phyloP scores from a whole-genome alignment of 2,329 filamentous ascomycete species.

The Apiospora sp. region DNA sequence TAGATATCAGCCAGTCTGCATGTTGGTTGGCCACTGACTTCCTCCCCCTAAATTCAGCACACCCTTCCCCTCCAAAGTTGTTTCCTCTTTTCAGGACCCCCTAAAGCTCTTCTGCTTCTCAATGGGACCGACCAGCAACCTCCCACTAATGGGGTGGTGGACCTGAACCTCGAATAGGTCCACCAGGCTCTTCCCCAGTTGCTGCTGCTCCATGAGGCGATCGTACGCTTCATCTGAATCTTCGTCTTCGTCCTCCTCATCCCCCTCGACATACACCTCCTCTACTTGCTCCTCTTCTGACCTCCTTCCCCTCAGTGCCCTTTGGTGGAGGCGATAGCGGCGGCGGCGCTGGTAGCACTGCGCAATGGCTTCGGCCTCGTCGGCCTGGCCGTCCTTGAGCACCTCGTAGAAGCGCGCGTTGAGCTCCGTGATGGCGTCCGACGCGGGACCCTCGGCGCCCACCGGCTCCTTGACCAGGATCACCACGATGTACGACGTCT shows the following conservation, averaged over 20 bases:
- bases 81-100: neutral
- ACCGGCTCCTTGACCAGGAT: slow-evolving; percentile 19
- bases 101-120: slow-evolving; percentile 29
- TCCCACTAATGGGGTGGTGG: slow-evolving; percentile 28
- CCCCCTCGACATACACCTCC: neutral
- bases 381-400: slow-evolving; percentile 22
- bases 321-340: neutral
- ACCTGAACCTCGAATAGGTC: slow-evolving; percentile 27
- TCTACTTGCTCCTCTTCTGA: neutral
- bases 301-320: neutral
- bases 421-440: slow-evolving; percentile 27
- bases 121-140: slow-evolving; percentile 26
- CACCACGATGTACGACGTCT: slow-evolving; percentile 28
- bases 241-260: neutral
- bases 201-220: neutral
- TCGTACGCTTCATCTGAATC: neutral
- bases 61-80: neutral
- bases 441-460: slow-evolving; percentile 26
- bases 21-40: neutral
- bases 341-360: slow-evolving; percentile 10
- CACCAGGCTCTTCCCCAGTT: neutral
- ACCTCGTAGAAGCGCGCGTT: slow-evolving; percentile 29
- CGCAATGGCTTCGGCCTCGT: slow-evolving; percentile 19
- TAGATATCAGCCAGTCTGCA: neutral
- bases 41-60: neutral